Evolutionary conservation across 176 grass and related monocot species (phyloP), one percentile per base, ranked within the genome.

Genomic region (Bonia amplexicaulis): DNA sequence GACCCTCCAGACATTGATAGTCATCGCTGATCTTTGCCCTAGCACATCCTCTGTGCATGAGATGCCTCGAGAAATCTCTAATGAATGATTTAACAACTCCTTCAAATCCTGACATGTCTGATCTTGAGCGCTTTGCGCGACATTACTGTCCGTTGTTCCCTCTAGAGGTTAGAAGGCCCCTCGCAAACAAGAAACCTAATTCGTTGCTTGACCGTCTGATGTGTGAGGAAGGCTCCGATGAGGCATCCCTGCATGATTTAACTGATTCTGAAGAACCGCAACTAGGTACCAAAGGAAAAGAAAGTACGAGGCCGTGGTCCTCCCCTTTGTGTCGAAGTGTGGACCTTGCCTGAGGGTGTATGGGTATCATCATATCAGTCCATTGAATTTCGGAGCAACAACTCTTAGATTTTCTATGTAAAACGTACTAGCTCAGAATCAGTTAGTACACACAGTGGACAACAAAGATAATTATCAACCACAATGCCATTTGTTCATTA

Each of bases 281-380:
- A 46, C 9, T 2, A 88, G 73, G 80, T 23, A 62, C 33, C 14
- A 70, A 70, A 2, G 42, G 49, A n/a, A 55, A 81, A 58, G n/a
- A 49, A 27, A 39, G 68, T 31, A 12, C 73, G 17, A 60, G 14
- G 44, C 22, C 90, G 90, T 84, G 79, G 84, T 61, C 23, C 48
- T 27, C 79, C 74, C 68, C 39, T 86, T 19, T 80, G 74, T 33
- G 79, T 92, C 70, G 60, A 92, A 13, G 45, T 92, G 42, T 87
- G 87, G 91, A 89, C 71, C 44, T 64, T 85, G 67, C 84, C 84
- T 81, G 79, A 87, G 53, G 69, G 78, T 69, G 67, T 89, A 58
- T 70, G 47, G 64, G 48, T 92, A 66, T 70, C 81, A 33, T 42
- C 0, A 7, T 42, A 42, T 7, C 7, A 42, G 41, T n/a, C n/a